Conservation (phyloP, 31 red algal genomes). For the Asparagopsis taxiformis region DNA sequence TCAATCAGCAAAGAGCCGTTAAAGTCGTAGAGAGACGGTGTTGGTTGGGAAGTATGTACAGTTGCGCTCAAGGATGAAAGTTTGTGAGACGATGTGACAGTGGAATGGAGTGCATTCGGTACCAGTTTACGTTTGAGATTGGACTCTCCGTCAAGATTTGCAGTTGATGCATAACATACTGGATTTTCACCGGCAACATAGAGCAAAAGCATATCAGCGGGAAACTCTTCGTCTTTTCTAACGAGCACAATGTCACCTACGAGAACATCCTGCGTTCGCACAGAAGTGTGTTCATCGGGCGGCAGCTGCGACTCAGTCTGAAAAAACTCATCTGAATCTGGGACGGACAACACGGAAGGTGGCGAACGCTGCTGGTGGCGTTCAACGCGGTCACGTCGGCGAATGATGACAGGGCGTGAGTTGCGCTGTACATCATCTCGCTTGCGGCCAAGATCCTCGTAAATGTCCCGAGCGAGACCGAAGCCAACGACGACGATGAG, state of each 20-base stretch:
- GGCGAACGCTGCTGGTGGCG: no score
- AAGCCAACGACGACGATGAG: slow-evolving; percentile 91
- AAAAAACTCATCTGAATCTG: slow-evolving; percentile 12
- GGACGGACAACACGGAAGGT: not conserved
- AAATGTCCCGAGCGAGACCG: slow-evolving; percentile 81
- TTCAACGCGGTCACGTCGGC: not conserved
- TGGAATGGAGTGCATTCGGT: slow-evolving; percentile 22
- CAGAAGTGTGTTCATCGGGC: slow-evolving; percentile 30
- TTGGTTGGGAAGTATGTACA: slow-evolving; percentile 32
- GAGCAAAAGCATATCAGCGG: slow-evolving; percentile 74
- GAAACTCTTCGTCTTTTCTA: slow-evolving; percentile 47
- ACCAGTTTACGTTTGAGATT: slow-evolving; percentile 78
- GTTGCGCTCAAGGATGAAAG: slow-evolving; percentile 3
- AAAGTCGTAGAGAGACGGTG: slow-evolving; percentile 61
- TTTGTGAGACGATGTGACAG: not conserved
- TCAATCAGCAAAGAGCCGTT: slow-evolving; percentile 17
- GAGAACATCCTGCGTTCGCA: slow-evolving; percentile 28
- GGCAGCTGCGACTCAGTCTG: slow-evolving; percentile 5
- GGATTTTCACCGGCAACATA: slow-evolving; percentile 21
- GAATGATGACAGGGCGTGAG: slow-evolving; percentile 43
- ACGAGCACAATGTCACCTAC: slow-evolving; percentile 88
- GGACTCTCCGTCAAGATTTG: slow-evolving; percentile 91
- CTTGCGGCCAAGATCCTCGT: slow-evolving; percentile 74
- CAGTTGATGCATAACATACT: slow-evolving; percentile 84
- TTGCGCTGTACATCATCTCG: slow-evolving; percentile 60